phyloP scores from a whole-genome alignment of 345 rosid genomes.

The Erodium maritimum region DNA sequence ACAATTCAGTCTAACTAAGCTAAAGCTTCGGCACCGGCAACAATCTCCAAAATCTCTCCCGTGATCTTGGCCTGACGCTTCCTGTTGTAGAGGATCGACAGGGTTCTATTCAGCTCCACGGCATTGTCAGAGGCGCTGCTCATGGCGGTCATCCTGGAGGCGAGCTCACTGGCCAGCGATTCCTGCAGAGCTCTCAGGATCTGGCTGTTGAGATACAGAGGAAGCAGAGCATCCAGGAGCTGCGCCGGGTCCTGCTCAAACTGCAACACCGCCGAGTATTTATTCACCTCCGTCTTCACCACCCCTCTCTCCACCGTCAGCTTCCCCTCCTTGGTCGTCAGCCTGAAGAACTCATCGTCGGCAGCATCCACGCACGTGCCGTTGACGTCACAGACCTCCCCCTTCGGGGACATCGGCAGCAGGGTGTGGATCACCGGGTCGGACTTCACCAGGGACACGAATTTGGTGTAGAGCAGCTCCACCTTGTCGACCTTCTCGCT shows the following conservation, averaged over 20 bases:
- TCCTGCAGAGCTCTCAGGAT: conserved; percentile 89
- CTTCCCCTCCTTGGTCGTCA: conserved; percentile 88
- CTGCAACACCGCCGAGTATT: conserved; percentile 71
- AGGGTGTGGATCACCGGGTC: conserved; percentile 84
- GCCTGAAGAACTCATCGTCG: conserved; percentile 82
- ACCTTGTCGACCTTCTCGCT: conserved; percentile 91
- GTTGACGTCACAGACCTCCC: conserved; percentile 82
- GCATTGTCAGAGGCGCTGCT: conserved; percentile 87
- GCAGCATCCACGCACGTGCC: conserved; percentile 90
- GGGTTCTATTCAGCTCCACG: conserved; percentile 47
- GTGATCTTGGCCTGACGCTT: conserved; percentile 93
- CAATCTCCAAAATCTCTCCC: conserved; percentile 88
- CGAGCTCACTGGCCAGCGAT: conserved; percentile 86
- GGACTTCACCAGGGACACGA: conserved; percentile 75
- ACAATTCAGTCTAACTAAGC: too few relatives aligned
- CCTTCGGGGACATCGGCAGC: conserved; percentile 79
- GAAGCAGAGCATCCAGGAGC: conserved; percentile 87
- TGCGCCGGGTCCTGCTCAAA: conserved; percentile 96
- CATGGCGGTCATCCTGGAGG: conserved; percentile 94
- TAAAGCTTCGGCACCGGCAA: conserved; percentile 83
- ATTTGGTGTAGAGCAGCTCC: conserved; percentile 88
- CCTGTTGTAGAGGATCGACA: conserved; percentile 59
- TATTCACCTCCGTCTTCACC: conserved; percentile 38
- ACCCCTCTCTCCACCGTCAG: conserved; percentile 69
- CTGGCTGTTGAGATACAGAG: conserved; percentile 89